Conservation (phyloP, 73 alveolate genomes). For the Paramecium sexaurelia region DNA sequence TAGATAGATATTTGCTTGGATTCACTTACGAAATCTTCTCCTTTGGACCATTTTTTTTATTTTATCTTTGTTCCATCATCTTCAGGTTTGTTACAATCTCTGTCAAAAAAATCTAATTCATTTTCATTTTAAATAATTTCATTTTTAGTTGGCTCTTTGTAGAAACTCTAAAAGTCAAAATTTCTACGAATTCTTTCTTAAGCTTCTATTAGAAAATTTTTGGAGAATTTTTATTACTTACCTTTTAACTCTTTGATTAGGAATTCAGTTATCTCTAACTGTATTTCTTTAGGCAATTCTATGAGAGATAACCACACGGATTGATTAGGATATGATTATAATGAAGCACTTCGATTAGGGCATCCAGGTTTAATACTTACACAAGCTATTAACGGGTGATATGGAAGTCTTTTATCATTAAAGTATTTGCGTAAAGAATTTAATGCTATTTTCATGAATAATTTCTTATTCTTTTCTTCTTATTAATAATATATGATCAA, state of each 20-base stretch:
- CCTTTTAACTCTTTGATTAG: not conserved
- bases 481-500: not conserved
- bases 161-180: not conserved
- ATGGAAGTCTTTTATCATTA: not conserved
- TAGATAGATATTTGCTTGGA: not conserved
- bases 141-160: not conserved
- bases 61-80: not conserved
- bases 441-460: not conserved
- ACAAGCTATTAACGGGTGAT: not conserved
- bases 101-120: not conserved
- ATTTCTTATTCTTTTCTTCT: not conserved
- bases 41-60: not conserved
- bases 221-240: not conserved
- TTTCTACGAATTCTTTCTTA: not conserved
- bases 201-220: not conserved
- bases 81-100: not conserved
- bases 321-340: not conserved
- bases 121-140: not conserved
- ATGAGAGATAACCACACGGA: not conserved
- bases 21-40: not conserved
- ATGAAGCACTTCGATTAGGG: not conserved
- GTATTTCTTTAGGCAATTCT: not conserved
- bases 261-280: not conserved
- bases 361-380: conserved; percentile 3
- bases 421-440: not conserved